phyloP scores from a whole-genome alignment of 2,329 filamentous ascomycete species.

The Fusarium mexicanum region DNA sequence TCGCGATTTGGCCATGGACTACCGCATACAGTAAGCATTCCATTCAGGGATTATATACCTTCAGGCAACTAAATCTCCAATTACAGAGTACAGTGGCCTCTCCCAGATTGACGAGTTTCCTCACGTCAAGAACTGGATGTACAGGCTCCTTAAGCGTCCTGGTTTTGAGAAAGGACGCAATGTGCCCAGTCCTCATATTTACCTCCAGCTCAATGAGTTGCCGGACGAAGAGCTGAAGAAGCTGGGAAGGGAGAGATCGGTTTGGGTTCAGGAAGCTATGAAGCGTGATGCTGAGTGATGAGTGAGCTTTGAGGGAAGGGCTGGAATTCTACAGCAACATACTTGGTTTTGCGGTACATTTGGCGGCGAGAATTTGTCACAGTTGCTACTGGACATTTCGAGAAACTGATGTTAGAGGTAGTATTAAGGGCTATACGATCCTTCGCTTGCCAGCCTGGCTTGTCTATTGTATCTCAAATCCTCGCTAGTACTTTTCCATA shows the following conservation, averaged over 20 bases:
- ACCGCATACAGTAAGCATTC: constrained; percentile 56
- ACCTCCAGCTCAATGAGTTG: constrained; percentile 58
- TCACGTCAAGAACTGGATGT: constrained; percentile 78
- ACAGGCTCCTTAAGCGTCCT: constrained; percentile 72
- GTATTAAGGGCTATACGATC: neutral
- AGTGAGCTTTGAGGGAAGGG: neutral
- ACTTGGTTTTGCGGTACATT: neutral
- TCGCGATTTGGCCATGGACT: constrained; percentile 83
- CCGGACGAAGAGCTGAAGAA: constrained; percentile 65
- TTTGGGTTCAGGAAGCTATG: constrained; percentile 77
- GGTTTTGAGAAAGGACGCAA: constrained; percentile 80
- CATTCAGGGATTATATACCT: neutral
- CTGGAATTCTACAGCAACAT: neutral
- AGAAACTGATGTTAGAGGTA: neutral
- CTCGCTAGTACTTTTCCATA: neutral
- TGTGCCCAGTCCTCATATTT: constrained; percentile 73
- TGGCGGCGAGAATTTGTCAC: neutral
- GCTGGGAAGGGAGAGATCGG: constrained; percentile 59
- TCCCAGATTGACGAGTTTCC: constrained; percentile 77
- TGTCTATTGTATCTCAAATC: neutral
- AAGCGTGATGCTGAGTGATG: constrained; percentile 62
- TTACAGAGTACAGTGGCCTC: constrained; percentile 46
- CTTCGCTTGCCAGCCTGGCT: neutral
- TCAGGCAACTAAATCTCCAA: neutral
- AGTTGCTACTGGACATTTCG: neutral